A percentile compares a stretch with the other conserved stretches of the same genome.
phyloP scores from a whole-genome alignment of 306 rosid genomes.

The Quercus wislizeni region DNA sequence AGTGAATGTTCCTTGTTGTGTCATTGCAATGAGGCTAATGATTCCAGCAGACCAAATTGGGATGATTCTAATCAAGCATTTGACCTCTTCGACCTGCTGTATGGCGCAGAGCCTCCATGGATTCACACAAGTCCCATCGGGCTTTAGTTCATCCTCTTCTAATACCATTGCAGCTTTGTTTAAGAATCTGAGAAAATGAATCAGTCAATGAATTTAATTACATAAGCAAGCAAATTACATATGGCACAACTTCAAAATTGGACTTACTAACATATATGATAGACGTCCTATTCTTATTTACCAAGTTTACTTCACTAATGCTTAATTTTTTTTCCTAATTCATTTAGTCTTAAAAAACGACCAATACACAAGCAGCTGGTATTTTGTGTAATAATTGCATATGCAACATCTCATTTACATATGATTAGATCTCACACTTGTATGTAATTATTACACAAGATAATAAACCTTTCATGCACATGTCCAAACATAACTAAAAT shows the following conservation, averaged over 20 bases:
- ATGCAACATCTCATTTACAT: too few species aligned
- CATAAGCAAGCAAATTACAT: neutral
- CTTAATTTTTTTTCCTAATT: too few species aligned
- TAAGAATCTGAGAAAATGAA: conserved; percentile 24
- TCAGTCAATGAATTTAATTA: neutral
- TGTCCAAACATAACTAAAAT: too few species aligned
- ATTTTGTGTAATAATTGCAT: too few species aligned
- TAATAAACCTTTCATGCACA: too few species aligned
- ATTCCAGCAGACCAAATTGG: conserved; percentile 60
- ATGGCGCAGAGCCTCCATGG: conserved; percentile 54
- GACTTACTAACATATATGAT: neutral
- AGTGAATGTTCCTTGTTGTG: conserved; percentile 52
- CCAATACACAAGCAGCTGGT: too few species aligned
- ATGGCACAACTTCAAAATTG: neutral
- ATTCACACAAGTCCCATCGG: conserved; percentile 46
- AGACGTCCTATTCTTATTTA: too few species aligned
- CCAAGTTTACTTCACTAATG: too few species aligned
- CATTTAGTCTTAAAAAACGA: too few species aligned
- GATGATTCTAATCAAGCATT: conserved; percentile 41
- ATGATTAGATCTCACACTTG: too few species aligned
- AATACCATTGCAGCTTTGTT: conserved; percentile 53
- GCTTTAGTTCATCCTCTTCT: conserved; percentile 44
- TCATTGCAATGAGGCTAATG: conserved; percentile 33
- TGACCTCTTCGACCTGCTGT: conserved; percentile 68
- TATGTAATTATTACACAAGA: too few species aligned